Conservation (phyloP, 805 yeast genomes). For the Wickerhamiella allomyrinae region DNA sequence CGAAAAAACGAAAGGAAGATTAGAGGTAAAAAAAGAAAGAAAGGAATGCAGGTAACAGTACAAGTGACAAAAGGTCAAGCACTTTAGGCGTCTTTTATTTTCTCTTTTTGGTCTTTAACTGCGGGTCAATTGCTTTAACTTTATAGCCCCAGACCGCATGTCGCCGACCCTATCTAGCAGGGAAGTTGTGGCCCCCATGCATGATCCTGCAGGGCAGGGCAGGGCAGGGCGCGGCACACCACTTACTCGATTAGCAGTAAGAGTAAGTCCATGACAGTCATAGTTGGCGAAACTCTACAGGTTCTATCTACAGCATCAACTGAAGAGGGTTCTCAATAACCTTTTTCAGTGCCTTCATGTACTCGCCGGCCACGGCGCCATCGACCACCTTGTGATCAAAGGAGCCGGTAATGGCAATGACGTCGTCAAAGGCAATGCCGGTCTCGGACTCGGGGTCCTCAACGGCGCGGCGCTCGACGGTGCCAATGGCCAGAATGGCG, state of each 20-base stretch:
- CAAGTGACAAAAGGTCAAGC: too few species aligned
- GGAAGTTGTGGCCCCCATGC: too few species aligned
- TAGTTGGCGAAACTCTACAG: conserved; percentile 1
- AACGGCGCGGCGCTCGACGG: conserved; percentile 81
- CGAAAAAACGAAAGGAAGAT: background rate
- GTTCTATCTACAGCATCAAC: conserved; percentile 48
- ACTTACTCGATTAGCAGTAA: too few species aligned
- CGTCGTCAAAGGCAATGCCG: conserved; percentile 86
- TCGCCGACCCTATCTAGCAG: too few species aligned
- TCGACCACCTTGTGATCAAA: conserved; percentile 96
- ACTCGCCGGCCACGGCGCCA: conserved; percentile 97
- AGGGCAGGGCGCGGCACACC: too few species aligned
- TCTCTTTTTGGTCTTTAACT: too few species aligned
- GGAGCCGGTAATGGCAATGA: conserved; percentile 85
- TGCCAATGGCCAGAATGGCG: conserved; percentile 87
- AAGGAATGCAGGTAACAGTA: too few species aligned
- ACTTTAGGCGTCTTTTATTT: too few species aligned
- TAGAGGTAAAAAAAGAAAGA: too few species aligned
- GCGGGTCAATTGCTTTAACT: too few species aligned
- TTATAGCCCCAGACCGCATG: too few species aligned
- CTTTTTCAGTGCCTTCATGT: conserved; percentile 81
- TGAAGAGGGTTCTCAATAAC: conserved; percentile 93
- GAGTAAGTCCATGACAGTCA: background rate
- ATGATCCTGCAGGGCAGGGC: too few species aligned
- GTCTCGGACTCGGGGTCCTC: conserved; percentile 82